These are phyloP conservation scores for Trypanosoma melophagium DNA, from an alignment of 208 protist species.

Conservation along the genomic window DNA sequence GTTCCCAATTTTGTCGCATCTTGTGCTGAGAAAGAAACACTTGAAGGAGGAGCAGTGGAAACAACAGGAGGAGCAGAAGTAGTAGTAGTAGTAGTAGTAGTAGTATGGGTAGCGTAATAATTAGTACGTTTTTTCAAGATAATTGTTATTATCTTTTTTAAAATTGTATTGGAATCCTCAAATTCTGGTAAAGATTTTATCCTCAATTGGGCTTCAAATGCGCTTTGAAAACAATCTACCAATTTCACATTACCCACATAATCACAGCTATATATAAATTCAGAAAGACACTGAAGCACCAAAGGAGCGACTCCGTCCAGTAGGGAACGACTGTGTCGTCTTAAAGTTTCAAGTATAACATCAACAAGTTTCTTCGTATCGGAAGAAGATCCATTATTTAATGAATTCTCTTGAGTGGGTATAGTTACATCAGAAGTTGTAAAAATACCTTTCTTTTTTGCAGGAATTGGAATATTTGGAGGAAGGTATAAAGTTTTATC, in stretches of 20 bases:
- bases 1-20: no score
- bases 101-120: no score
- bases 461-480: constrained; percentile 3
- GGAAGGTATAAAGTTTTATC: constrained; percentile 1
- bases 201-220: constrained; percentile 12
- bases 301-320: not conserved
- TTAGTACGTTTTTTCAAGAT: not conserved
- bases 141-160: not conserved
- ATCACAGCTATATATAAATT: constrained; percentile 9
- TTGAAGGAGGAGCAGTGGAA: no score
- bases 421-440: constrained; percentile 9
- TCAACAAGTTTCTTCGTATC: constrained; percentile 1
- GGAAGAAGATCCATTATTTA: not conserved
- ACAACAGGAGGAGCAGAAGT: no score
- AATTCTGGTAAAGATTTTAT: constrained; percentile 6
- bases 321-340: not conserved
- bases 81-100: no score
- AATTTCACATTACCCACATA: constrained; percentile 4
- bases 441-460: constrained; percentile 23
- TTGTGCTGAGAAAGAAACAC: no score
- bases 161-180: constrained; percentile 3
- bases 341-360: constrained; percentile 11
- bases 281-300: constrained; percentile 7
- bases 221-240: constrained; percentile 17
- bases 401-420: not conserved